Evolutionary conservation across 371 early-diverging fungal species (phyloP).

Genomic region (Mortierella sp.): DNA sequence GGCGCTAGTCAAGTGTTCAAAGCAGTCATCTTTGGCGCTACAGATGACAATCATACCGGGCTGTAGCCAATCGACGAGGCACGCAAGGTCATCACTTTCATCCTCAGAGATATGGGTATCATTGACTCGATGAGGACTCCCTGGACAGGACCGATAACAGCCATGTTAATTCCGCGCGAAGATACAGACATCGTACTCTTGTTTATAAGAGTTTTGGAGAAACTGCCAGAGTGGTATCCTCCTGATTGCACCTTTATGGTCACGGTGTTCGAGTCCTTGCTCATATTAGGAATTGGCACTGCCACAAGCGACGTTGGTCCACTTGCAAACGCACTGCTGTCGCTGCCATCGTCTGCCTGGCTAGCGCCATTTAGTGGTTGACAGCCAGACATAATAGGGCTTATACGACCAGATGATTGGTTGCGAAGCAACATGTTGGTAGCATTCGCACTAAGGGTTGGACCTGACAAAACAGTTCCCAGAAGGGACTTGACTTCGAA

Average conservation of each 20-base stretch:
- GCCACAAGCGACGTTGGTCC: conserved; percentile 28
- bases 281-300: conserved; percentile 38
- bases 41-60: conserved; percentile 76
- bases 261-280: conserved; percentile 29
- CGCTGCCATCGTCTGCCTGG: conserved; percentile 20
- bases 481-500: conserved; percentile 84
- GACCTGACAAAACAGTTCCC: conserved; percentile 80
- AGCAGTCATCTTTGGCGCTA: conserved; percentile 79
- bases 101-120: conserved; percentile 81
- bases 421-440: conserved; percentile 64
- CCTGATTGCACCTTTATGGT: conserved; percentile 76
- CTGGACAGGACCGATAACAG: conserved; percentile 77
- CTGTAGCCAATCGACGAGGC: conserved; percentile 72
- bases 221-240: conserved; percentile 83
- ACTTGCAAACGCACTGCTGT: conserved; percentile 9
- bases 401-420: conserved; percentile 61
- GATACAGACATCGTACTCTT: conserved; percentile 66
- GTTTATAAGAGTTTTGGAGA: conserved; percentile 78
- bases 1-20: conserved; percentile 71
- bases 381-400: conserved; percentile 48
- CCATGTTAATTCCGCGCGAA: conserved; percentile 83
- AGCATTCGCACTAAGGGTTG: conserved; percentile 62
- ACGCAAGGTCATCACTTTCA: conserved; percentile 79
- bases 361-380: conserved; percentile 10
- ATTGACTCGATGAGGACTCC: conserved; percentile 75